Base-by-base conservation (phyloP, 768 basidiomycete genomes). In the Candolleomyces eurysporus region DNA sequence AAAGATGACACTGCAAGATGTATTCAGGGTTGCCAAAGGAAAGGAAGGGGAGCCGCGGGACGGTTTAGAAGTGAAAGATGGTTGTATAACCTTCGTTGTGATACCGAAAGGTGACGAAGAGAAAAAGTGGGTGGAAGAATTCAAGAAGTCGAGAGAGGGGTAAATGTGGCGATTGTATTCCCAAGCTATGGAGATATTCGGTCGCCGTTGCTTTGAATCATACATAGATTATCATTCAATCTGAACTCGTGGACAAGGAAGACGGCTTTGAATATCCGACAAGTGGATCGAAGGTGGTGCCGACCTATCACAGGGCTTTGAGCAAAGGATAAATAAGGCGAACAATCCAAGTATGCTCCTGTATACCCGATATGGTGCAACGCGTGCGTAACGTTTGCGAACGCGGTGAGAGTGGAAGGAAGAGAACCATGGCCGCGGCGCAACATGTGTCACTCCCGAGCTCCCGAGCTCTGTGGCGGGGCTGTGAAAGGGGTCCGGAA, bases 51-150 rank as follows among this genome's bases (percentile, higher is more conserved):
- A 84, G 58, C 76, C 76, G 36, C 73, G 67, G 63, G 96, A 98
- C 70, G 95, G 96, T 1, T 71, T 98, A 56, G 92, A 94, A 69
- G 68, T 98, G 50, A 89, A 86, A 65, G 91, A 92, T 64, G 90
- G 90, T 4, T 93, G 89, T 66, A 70, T 96, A 67, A 86, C 87
- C 5, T 90, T 96, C 71, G 87, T 84, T 9, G 88, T 92, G 13
- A 69, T 96, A 59, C 91, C 89, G 0, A 92, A 84, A 70, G 92
- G 92, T 1, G 81, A 79, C 6, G 83, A 80, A 56, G 94, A 98
- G 73, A 80, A 82, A 70, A 84, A 83, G 64, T 98, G 95, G 95
- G 84, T 97, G 39, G 87, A 90, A 22, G 89, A 92, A 57, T 96
- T 86, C 81, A 98, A 98, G 78, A 79, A 75, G 66, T 73, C 63